Conservation (phyloP, 2,329 filamentous ascomycete species). For the Metarhizium album region DNA sequence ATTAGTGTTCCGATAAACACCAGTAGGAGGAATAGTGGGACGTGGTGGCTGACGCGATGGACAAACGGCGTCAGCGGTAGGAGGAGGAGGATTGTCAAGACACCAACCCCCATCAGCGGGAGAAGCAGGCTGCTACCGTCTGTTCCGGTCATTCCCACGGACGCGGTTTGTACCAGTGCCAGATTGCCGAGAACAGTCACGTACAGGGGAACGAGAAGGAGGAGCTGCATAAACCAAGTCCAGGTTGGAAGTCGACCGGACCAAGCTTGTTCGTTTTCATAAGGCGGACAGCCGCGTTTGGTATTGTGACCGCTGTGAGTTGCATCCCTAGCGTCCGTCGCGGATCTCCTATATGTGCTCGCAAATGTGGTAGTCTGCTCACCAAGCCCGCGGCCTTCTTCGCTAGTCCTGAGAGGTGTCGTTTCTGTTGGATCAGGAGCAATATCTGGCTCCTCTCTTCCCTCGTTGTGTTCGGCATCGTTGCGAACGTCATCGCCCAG, state of each 20-base stretch:
- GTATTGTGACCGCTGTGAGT: constrained; percentile 10
- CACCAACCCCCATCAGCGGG: constrained; percentile 60
- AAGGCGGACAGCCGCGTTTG: constrained; percentile 29
- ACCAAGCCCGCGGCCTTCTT: constrained; percentile 23
- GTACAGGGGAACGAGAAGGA: constrained; percentile 67
- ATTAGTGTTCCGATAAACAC: constrained; percentile 66
- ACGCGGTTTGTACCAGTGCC: constrained; percentile 59
- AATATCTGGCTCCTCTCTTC: constrained; percentile 10
- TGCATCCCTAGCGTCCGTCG: constrained; percentile 17
- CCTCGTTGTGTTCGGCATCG: constrained; percentile 11
- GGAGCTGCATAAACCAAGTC: constrained; percentile 81
- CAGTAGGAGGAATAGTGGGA: constrained; percentile 66
- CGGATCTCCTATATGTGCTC: constrained; percentile 42
- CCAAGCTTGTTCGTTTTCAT: constrained; percentile 74
- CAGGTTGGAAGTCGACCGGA: constrained; percentile 67
- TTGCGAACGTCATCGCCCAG: constrained; percentile 19
- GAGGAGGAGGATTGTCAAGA: constrained; percentile 60
- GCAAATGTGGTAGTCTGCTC: constrained; percentile 39
- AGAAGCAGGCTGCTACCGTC: constrained; percentile 67
- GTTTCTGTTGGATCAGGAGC: constrained; percentile 35
- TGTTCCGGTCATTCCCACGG: constrained; percentile 68
- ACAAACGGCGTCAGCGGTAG: constrained; percentile 74
- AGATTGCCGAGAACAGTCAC: constrained; percentile 70
- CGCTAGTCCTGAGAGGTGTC: constrained; percentile 38
- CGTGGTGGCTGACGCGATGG: constrained; percentile 73